Evolutionary conservation across 2,329 filamentous ascomycete genomes (phyloP).

Genomic region (Ceratocystis diversiconidia): DNA sequence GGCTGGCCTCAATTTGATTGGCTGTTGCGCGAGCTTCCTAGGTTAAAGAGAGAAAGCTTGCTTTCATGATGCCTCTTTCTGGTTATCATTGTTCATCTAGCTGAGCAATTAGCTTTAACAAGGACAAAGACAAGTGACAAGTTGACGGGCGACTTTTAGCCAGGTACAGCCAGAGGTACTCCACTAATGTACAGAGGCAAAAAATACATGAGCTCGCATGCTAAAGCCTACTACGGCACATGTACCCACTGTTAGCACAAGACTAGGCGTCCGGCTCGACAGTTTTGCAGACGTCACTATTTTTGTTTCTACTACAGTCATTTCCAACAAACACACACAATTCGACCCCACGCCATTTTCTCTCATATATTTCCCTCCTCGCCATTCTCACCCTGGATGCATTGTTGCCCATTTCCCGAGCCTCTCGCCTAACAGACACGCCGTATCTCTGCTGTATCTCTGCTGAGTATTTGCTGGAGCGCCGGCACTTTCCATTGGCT

Average conservation of each 20-base stretch:
- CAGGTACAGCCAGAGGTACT: background rate
- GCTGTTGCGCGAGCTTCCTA: background rate
- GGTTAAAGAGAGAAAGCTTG: background rate
- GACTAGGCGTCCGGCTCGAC: background rate
- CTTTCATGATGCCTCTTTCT: background rate
- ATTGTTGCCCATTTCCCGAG: background rate
- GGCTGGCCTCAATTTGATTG: background rate
- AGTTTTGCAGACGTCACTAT: conserved; percentile 1
- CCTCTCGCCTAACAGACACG: background rate
- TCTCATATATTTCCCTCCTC: background rate
- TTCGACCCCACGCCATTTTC: conserved; percentile 5
- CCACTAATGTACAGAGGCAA: background rate
- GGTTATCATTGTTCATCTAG: too few species aligned
- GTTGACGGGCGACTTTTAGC: background rate
- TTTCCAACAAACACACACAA: background rate
- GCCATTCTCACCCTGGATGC: background rate
- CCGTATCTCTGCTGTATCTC: background rate
- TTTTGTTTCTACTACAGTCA: background rate
- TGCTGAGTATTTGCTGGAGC: too few species aligned
- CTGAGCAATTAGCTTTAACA: background rate
- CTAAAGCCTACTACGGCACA: background rate
- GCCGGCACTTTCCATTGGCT: background rate
- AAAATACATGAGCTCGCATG: background rate
- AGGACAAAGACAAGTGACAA: background rate
- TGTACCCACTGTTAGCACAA: conserved; percentile 19